These are phyloP conservation scores for Platismatia glauca DNA, from an alignment of 495 filamentous ascomycete species.

Conservation along the genomic window DNA sequence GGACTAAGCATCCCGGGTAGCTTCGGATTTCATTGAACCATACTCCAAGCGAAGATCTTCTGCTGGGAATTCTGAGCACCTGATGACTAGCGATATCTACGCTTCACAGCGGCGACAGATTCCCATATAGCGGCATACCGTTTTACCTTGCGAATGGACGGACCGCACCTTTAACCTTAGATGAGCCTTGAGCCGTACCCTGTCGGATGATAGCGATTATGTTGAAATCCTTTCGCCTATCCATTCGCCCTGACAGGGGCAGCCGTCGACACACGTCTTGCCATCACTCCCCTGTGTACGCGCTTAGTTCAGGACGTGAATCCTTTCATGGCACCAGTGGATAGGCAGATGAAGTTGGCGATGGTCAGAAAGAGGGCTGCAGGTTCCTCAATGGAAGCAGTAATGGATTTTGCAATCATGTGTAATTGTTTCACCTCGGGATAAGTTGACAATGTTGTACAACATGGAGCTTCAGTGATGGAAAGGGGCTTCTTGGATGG, in stretches of 20 bases:
- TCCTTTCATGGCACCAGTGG: no score
- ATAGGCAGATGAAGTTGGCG: no score
- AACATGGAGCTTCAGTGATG: no score
- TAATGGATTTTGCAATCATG: no score
- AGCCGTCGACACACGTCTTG: background rate
- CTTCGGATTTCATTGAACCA: background rate
- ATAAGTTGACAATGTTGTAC: no score
- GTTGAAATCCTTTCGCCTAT: background rate
- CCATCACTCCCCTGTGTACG: background rate
- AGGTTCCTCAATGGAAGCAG: no score
- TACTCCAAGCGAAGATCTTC: background rate
- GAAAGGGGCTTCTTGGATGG: no score
- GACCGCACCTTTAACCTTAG: conserved; percentile 13
- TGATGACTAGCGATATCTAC: background rate
- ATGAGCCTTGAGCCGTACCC: conserved; percentile 5
- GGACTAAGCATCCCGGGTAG: background rate
- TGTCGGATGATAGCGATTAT: background rate
- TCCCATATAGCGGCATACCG: background rate
- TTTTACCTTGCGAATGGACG: background rate
- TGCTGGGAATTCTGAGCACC: background rate
- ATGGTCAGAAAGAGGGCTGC: no score
- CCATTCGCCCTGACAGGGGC: background rate
- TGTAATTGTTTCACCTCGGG: no score
- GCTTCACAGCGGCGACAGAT: background rate
- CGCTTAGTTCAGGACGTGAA: no score